Evolutionary conservation across 352 stramenopile species (phyloP).

Genomic region (Globisporangium canariense): DNA sequence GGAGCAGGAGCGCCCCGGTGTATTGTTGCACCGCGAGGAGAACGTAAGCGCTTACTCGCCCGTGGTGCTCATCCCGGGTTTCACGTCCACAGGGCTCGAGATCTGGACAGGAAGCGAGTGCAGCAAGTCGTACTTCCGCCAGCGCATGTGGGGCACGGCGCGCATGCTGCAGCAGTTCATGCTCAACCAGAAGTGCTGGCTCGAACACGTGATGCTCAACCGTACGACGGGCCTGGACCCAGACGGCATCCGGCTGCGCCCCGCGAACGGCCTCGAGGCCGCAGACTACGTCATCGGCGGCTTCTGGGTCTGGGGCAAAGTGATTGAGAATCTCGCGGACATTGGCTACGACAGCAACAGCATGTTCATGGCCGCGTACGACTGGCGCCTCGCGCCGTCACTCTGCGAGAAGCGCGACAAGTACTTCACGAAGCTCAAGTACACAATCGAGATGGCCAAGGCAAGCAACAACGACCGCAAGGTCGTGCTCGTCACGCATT

Average conservation of each 20-base stretch:
- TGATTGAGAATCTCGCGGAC: slow-evolving; percentile 88
- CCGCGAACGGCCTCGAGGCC: slow-evolving; percentile 87
- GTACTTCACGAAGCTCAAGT: slow-evolving; percentile 93
- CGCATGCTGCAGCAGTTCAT: slow-evolving; percentile 88
- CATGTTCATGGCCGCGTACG: slow-evolving; percentile 87
- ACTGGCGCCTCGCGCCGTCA: slow-evolving; percentile 78
- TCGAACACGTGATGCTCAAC: slow-evolving; percentile 92
- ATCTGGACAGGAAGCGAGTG: slow-evolving; percentile 92
- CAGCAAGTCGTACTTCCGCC: slow-evolving; percentile 84
- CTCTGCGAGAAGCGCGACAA: slow-evolving; percentile 74
- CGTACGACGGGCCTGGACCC: slow-evolving; percentile 88
- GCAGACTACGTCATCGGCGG: slow-evolving; percentile 93
- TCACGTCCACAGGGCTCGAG: slow-evolving; percentile 93
- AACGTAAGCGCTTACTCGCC: slow-evolving; percentile 60
- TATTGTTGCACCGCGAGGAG: slow-evolving; percentile 41
- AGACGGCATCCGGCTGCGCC: slow-evolving; percentile 65
- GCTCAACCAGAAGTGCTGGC: slow-evolving; percentile 90
- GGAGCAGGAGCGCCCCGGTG: slow-evolving; percentile 42
- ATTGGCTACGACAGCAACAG: slow-evolving; percentile 92
- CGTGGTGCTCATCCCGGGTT: slow-evolving; percentile 92
- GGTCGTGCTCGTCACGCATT: slow-evolving; percentile 91
- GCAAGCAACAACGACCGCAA: slow-evolving; percentile 69
- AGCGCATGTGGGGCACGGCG: slow-evolving; percentile 91
- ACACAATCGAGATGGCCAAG: slow-evolving; percentile 89
- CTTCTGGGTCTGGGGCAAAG: slow-evolving; percentile 95